Conservation (phyloP, 345 rosid genomes). For the Passiflora organensis region DNA sequence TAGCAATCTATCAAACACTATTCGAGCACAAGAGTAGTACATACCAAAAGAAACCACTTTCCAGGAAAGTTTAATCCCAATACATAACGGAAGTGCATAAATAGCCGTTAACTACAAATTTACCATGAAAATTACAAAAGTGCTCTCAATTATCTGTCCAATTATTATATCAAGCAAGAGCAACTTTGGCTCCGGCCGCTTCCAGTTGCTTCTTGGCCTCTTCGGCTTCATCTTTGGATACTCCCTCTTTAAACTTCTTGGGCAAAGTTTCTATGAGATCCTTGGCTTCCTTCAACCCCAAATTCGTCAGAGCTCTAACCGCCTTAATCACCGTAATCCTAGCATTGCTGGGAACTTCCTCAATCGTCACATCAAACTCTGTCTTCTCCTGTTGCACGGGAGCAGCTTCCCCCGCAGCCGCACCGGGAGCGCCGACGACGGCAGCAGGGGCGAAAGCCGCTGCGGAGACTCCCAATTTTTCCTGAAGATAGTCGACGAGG, state of each 20-base stretch:
- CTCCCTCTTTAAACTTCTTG: slow-evolving; percentile 75
- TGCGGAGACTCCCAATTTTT: slow-evolving; percentile 76
- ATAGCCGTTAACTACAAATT: neutral
- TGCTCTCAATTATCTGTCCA: neutral
- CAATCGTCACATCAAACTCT: slow-evolving; percentile 72
- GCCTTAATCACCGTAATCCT: slow-evolving; percentile 85
- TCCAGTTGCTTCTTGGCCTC: slow-evolving; percentile 84
- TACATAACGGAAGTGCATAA: too few relatives aligned
- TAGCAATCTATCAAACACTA: too few relatives aligned
- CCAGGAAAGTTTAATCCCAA: too few relatives aligned
- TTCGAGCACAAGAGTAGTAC: too few relatives aligned
- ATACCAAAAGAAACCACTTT: too few relatives aligned
- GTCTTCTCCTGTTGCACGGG: slow-evolving; percentile 62
- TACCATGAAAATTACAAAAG: neutral
- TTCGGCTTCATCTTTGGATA: slow-evolving; percentile 78
- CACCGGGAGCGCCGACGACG: slow-evolving; percentile 36
- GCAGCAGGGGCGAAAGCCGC: slow-evolving; percentile 60
- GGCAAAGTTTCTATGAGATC: slow-evolving; percentile 84
- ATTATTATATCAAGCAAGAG: slow-evolving; percentile 33
- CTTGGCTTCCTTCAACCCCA: slow-evolving; percentile 88
- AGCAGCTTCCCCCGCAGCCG: slow-evolving; percentile 25
- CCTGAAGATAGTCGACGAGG: slow-evolving; percentile 78
- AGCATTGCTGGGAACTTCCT: slow-evolving; percentile 64
- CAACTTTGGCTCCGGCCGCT: slow-evolving; percentile 72
- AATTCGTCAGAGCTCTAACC: slow-evolving; percentile 62